Percentiles rank a stretch among this genome's conserved stretches.
These are phyloP conservation scores for Misopates orontium DNA, from an alignment of 257 asterid species.

Conservation along the genomic window DNA sequence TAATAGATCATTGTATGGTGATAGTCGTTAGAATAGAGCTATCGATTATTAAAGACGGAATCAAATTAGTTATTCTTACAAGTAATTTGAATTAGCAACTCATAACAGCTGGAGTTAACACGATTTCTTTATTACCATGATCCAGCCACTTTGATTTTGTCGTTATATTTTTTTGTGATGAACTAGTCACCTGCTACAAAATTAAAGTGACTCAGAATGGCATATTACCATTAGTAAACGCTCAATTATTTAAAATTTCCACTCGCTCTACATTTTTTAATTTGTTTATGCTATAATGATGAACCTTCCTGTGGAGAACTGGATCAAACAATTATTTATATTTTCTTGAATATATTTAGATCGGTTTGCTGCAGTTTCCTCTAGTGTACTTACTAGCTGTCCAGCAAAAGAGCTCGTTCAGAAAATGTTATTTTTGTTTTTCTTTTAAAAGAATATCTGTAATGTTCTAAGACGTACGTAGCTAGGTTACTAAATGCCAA, in stretches of 20 bases:
- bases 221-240: neutral
- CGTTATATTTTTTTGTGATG: neutral
- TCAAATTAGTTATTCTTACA: neutral
- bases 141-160: neutral
- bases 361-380: no score
- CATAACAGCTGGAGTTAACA: neutral
- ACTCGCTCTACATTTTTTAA: neutral
- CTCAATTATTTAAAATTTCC: neutral
- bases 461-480: no score
- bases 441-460: no score
- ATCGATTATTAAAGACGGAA: neutral
- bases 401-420: no score
- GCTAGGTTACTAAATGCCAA: no score
- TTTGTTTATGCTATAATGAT: neutral
- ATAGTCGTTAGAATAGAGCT: conserved; percentile 14
- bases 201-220: neutral
- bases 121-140: neutral
- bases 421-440: no score
- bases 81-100: neutral
- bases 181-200: conserved; percentile 1
- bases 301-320: no score
- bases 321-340: no score
- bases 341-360: no score
- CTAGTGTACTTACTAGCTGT: no score
- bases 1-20: neutral